A percentile compares a stretch with the other conserved stretches of the same genome.
These are phyloP conservation scores for Candida loeiensis DNA, from an alignment of 805 yeast species.

Conservation along the genomic window DNA sequence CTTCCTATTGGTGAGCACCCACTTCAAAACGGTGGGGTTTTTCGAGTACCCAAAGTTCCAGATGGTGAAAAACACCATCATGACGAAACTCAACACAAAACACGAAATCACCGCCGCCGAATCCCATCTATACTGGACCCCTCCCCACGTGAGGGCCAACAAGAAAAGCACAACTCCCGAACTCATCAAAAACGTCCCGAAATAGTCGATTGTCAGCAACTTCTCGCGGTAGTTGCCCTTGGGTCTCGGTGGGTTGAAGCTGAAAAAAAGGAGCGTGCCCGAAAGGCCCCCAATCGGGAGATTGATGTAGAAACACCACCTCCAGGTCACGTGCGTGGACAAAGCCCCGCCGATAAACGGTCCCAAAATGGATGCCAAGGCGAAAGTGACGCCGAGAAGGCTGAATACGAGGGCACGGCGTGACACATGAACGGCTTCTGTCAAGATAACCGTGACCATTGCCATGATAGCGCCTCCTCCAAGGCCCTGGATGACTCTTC, in stretches of 20 bases:
- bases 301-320: constrained; percentile 26
- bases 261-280: constrained; percentile 13
- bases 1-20: constrained; percentile 33
- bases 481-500: constrained; percentile 64
- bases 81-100: constrained; percentile 44
- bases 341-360: constrained; percentile 26
- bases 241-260: constrained; percentile 22
- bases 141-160: constrained; percentile 43
- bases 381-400: constrained; percentile 16
- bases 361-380: constrained; percentile 21
- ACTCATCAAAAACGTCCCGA: constrained; percentile 17
- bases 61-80: constrained; percentile 30
- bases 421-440: constrained; percentile 50
- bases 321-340: constrained; percentile 19
- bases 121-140: constrained; percentile 48
- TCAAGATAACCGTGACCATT: constrained; percentile 49
- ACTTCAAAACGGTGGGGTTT: constrained; percentile 45
- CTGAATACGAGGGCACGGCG: constrained; percentile 17
- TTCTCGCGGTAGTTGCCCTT: constrained; percentile 14
- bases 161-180: constrained; percentile 17
- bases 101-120: constrained; percentile 50
- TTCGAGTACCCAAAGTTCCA: constrained; percentile 41
- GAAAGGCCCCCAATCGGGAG: constrained; percentile 23
- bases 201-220: constrained; percentile 16
- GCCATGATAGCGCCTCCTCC: constrained; percentile 70